These are phyloP conservation scores for Pogostemon cablin DNA, from an alignment of 257 asterid species.

Conservation along the genomic window DNA sequence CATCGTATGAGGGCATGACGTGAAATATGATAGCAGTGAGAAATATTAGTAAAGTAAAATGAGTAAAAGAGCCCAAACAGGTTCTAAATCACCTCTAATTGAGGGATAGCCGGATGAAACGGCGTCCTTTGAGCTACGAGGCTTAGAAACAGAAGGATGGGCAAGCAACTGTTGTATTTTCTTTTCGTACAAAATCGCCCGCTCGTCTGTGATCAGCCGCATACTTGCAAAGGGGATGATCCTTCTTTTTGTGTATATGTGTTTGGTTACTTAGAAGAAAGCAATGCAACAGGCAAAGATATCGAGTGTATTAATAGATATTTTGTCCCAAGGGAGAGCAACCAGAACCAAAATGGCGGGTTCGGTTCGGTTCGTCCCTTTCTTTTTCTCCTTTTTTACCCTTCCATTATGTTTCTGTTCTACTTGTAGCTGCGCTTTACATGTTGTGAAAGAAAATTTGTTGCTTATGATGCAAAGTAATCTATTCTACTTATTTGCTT, in stretches of 20 bases:
- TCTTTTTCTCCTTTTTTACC: constrained; percentile 22
- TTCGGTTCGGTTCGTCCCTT: constrained; percentile 2
- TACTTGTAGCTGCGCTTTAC: constrained; percentile 26
- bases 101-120: constrained; percentile 34
- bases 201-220: constrained; percentile 22
- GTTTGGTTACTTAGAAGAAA: constrained; percentile 44
- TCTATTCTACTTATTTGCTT: constrained; percentile 20
- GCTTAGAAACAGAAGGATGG: constrained; percentile 29
- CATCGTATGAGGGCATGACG: constrained; percentile 64
- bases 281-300: constrained; percentile 39
- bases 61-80: constrained; percentile 34
- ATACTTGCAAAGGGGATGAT: constrained; percentile 30
- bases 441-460: constrained; percentile 33
- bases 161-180: constrained; percentile 30
- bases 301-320: constrained; percentile 43
- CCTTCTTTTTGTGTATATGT: constrained; percentile 55
- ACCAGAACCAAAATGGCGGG: constrained; percentile 39
- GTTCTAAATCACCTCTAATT: constrained; percentile 35
- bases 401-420: constrained; percentile 27
- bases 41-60: constrained; percentile 34
- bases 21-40: constrained; percentile 26
- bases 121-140: constrained; percentile 36
- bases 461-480: constrained; percentile 37
- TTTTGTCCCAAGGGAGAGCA: constrained; percentile 35
- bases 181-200: constrained; percentile 25